A percentile compares a stretch with the other conserved stretches of the same genome.
Conservation (phyloP, 2,329 filamentous ascomycete genomes). For the Alternaria ethzedia region DNA sequence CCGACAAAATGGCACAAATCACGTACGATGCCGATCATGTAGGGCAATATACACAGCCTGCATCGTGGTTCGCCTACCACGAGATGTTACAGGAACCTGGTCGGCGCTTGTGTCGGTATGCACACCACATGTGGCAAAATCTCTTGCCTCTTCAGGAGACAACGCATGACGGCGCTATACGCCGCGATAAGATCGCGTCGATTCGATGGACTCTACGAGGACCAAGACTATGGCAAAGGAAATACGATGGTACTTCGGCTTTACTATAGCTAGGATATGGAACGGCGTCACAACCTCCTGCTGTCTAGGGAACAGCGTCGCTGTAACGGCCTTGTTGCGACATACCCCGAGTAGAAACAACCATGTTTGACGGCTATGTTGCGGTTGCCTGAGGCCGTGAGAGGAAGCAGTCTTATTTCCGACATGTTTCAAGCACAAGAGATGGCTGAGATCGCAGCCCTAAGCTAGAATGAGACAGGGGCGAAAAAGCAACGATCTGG, state of each 20-base stretch:
- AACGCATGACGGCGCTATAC: background rate
- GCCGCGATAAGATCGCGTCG: background rate
- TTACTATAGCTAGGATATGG: slow-evolving; percentile 1
- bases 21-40: background rate
- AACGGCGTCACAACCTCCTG: slow-evolving; percentile 5
- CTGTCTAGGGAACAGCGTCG: slow-evolving; percentile 12
- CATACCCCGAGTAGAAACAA: background rate
- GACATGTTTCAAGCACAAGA: background rate
- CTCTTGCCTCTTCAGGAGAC: background rate
- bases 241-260: background rate
- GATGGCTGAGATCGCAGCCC: background rate
- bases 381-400: background rate
- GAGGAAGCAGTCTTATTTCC: background rate
- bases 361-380: background rate
- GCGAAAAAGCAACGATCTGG: slow-evolving; percentile 1
- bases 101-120: slow-evolving; percentile 11
- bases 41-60: slow-evolving; percentile 7
- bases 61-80: slow-evolving; percentile 1
- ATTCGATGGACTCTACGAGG: background rate
- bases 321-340: background rate
- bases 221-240: background rate
- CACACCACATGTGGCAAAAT: slow-evolving; percentile 7
- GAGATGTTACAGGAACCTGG: background rate
- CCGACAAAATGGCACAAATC: background rate
- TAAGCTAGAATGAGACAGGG: background rate